Evolutionary conservation across 345 rosid species (phyloP).

Genomic region (rapeseed (Brassica napus)): DNA sequence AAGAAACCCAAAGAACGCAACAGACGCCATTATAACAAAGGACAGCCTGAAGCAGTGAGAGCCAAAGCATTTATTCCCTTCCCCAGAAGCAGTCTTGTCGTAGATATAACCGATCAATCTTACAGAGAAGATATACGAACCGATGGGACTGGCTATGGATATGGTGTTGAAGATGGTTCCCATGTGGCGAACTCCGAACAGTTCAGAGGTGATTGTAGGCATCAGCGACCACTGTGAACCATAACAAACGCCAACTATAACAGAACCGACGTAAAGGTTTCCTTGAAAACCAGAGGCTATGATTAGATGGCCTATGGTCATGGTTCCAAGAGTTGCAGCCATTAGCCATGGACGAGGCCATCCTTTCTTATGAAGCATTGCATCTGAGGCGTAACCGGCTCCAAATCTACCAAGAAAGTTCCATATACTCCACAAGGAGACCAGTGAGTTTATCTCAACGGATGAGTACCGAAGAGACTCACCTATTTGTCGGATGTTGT

Average conservation of each 20-base stretch:
- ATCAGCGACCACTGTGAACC: constrained; percentile 88
- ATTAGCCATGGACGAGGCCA: constrained; percentile 78
- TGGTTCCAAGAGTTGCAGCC: constrained; percentile 59
- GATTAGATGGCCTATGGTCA: constrained; percentile 64
- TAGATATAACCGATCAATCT: constrained; percentile 74
- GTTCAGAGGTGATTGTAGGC: constrained; percentile 75
- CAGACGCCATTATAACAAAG: constrained; percentile 71
- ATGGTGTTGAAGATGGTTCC: constrained; percentile 90
- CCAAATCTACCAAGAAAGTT: constrained; percentile 89
- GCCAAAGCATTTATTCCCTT: constrained; percentile 58
- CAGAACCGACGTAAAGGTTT: constrained; percentile 63
- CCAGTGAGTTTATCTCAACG: constrained; percentile 62
- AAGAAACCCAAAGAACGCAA: constrained; percentile 60
- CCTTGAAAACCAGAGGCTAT: constrained; percentile 72
- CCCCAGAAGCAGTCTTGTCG: constrained; percentile 56
- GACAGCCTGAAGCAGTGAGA: constrained; percentile 73
- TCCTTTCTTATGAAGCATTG: constrained; percentile 61
- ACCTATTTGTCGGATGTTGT: constrained; percentile 86
- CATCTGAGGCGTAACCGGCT: constrained; percentile 76
- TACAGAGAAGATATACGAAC: constrained; percentile 84
- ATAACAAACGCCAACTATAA: constrained; percentile 74
- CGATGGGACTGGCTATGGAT: constrained; percentile 77
- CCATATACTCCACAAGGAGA: constrained; percentile 86
- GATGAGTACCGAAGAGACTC: constrained; percentile 73
- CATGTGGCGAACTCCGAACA: constrained; percentile 77